These are phyloP conservation scores for Coemansia sp. DNA, from an alignment of 371 early-diverging fungal species.

Conservation along the genomic window DNA sequence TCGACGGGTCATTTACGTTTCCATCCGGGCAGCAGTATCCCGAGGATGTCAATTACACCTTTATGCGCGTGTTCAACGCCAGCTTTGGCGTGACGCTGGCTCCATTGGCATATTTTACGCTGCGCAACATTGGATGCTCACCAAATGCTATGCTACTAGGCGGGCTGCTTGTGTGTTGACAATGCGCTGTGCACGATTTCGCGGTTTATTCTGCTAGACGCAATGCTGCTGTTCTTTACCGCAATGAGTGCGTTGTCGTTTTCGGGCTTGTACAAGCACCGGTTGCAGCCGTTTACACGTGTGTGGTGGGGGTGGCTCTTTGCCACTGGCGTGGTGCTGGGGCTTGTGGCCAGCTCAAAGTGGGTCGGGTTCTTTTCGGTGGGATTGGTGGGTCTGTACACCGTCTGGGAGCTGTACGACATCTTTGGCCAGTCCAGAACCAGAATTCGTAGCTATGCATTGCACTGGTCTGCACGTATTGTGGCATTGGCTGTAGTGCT, in stretches of 20 bases:
- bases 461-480: conserved; percentile 79
- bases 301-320: conserved; percentile 89
- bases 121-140: conserved; percentile 72
- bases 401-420: conserved; percentile 92
- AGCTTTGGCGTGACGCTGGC: conserved; percentile 92
- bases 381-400: conserved; percentile 93
- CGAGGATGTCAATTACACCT: conserved; percentile 76
- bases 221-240: conserved; percentile 95
- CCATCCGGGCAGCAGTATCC: conserved; percentile 80
- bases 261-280: conserved; percentile 71
- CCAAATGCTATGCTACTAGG: conserved; percentile 62
- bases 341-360: conserved; percentile 93
- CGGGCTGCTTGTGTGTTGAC: conserved; percentile 77
- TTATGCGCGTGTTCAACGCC: conserved; percentile 92
- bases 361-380: conserved; percentile 99
- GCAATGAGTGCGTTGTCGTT: conserved; percentile 78
- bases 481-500: conserved; percentile 87
- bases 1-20: conserved; percentile 88
- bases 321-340: conserved; percentile 87
- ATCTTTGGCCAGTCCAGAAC: conserved; percentile 74
- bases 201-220: conserved; percentile 96
- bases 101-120: conserved; percentile 91
- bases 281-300: conserved; percentile 67
- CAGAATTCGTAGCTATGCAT: conserved; percentile 63
- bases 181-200: conserved; percentile 86